phyloP scores from a whole-genome alignment of 257 asterid species.

The Asclepias syriaca region DNA sequence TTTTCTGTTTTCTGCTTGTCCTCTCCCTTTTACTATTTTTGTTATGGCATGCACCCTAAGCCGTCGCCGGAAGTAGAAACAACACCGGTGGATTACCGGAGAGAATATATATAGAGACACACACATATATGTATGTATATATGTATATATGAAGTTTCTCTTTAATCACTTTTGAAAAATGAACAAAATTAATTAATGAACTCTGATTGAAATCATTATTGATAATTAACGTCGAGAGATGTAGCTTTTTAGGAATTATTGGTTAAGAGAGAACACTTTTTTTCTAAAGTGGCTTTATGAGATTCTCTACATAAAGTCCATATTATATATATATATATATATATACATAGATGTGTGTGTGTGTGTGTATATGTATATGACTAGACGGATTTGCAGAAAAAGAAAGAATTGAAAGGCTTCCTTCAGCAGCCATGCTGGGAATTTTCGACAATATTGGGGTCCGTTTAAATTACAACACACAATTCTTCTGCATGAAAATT shows the following conservation, averaged over 20 bases:
- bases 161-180: too few relatives aligned
- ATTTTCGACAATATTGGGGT: neutral
- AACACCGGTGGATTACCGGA: too few relatives aligned
- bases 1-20: too few relatives aligned
- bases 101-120: too few relatives aligned
- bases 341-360: too few relatives aligned
- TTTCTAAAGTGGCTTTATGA: constrained; percentile 8
- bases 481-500: neutral
- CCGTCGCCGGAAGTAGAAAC: too few relatives aligned
- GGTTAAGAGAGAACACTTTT: neutral
- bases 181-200: neutral
- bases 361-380: neutral
- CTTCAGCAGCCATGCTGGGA: neutral
- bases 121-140: too few relatives aligned
- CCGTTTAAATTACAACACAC: neutral
- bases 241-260: neutral
- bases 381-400: neutral
- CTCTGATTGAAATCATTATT: neutral
- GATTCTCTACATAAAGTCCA: neutral
- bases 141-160: neutral
- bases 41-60: too few relatives aligned
- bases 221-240: neutral
- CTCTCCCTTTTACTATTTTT: too few relatives aligned
- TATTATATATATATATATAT: neutral
- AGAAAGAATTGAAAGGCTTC: neutral